Evolutionary conservation across 2,329 filamentous ascomycete species (phyloP).

Genomic region (Xylariaceae sp.): DNA sequence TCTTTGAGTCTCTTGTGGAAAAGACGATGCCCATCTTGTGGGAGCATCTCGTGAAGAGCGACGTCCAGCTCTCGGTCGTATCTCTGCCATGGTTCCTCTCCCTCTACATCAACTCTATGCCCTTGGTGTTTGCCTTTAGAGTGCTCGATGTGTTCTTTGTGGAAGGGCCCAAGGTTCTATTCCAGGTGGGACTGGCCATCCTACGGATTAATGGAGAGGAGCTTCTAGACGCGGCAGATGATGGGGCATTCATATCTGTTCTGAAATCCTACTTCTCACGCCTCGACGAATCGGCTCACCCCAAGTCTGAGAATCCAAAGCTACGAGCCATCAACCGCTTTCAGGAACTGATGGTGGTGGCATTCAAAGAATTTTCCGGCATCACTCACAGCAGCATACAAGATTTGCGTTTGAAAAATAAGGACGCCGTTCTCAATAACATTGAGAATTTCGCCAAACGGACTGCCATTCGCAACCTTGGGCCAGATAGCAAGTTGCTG

Average conservation of each 20-base stretch:
- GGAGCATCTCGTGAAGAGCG: conserved; percentile 95
- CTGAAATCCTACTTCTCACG: conserved; percentile 91
- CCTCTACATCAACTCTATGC: conserved; percentile 99
- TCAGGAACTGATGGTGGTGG: conserved; percentile 97
- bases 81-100: conserved; percentile 97
- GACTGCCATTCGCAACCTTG: conserved; percentile 90
- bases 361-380: conserved; percentile 94
- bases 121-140: conserved; percentile 90
- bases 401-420: conserved; percentile 84
- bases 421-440: conserved; percentile 86
- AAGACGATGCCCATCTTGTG: conserved; percentile 97
- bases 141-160: conserved; percentile 98
- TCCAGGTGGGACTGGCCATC: conserved; percentile 95
- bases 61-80: conserved; percentile 94
- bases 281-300: conserved; percentile 91
- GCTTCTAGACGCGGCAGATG: conserved; percentile 83
- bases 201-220: conserved; percentile 95
- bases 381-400: conserved; percentile 91
- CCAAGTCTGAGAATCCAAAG: conserved; percentile 91
- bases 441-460: conserved; percentile 97
- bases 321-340: conserved; percentile 89
- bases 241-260: conserved; percentile 93
- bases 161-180: conserved; percentile 93
- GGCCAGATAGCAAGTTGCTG: conserved; percentile 89
- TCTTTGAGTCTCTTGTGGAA: conserved; percentile 97